phyloP scores from a whole-genome alignment of 768 basidiomycete species.

The Tricholoma furcatifolium region DNA sequence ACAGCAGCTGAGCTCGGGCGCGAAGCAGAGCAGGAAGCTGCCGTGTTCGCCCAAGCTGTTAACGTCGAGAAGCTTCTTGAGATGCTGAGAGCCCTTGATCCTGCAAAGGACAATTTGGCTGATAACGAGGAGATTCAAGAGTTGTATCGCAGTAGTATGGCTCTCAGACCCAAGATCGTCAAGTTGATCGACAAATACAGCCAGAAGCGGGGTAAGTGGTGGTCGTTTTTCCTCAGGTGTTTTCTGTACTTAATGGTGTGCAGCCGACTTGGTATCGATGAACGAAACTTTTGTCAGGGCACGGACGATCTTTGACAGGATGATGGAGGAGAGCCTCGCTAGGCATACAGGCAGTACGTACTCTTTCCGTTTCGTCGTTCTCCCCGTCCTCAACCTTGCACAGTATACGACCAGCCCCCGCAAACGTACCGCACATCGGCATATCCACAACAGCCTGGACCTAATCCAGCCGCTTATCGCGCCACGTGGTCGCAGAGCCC shows the following conservation, averaged over 20 bases:
- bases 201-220: constrained; percentile 70
- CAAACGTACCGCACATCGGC: constrained; percentile 25
- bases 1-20: constrained; percentile 70
- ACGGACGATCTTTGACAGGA: constrained; percentile 84
- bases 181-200: constrained; percentile 97
- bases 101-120: constrained; percentile 77
- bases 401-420: constrained; percentile 53
- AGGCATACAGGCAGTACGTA: constrained; percentile 63
- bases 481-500: constrained; percentile 39
- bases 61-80: constrained; percentile 79
- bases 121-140: constrained; percentile 93
- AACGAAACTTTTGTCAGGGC: constrained; percentile 92
- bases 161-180: constrained; percentile 90
- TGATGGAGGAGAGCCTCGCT: constrained; percentile 90
- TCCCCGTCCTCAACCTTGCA: not conserved
- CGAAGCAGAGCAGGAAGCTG: constrained; percentile 85
- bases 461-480: constrained; percentile 38
- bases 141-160: constrained; percentile 87
- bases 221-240: not conserved
- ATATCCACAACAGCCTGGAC: constrained; percentile 23
- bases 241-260: constrained; percentile 24
- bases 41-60: constrained; percentile 83
- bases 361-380: not conserved
- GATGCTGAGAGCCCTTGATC: constrained; percentile 73
- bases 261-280: constrained; percentile 93